Evolutionary conservation across 2,329 filamentous ascomycete genomes (phyloP).

Genomic region (Coniochaeta hoffmannii): DNA sequence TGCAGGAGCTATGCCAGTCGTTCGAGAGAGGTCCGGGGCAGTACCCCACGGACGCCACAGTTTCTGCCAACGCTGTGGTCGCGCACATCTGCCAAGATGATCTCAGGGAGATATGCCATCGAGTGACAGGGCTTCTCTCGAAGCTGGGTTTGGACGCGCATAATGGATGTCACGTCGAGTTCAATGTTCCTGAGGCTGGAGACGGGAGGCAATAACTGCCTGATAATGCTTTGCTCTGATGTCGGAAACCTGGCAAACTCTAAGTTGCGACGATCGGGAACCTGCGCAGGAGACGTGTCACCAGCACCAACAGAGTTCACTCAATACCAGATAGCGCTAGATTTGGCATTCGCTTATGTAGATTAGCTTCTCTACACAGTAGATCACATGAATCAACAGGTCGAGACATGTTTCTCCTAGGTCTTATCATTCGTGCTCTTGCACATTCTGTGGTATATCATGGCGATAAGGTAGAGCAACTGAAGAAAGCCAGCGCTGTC

Average conservation of each 20-base stretch:
- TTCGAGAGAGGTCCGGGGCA: not conserved
- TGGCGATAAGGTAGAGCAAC: not conserved
- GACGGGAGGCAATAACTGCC: not conserved
- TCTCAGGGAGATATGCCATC: not conserved
- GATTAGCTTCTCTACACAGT: not conserved
- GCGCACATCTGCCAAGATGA: not conserved
- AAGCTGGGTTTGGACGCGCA: not conserved
- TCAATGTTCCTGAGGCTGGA: not conserved
- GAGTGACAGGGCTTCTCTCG: not conserved
- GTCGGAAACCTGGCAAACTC: not conserved
- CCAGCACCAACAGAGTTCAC: not conserved
- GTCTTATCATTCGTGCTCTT: not conserved
- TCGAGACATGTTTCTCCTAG: not conserved
- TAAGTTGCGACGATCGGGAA: not conserved
- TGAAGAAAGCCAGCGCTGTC: not conserved
- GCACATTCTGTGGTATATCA: not conserved
- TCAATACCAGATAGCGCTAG: not conserved
- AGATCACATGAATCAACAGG: not conserved
- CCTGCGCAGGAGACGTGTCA: not conserved
- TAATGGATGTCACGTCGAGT: not conserved
- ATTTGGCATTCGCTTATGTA: not conserved
- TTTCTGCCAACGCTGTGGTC: not conserved
- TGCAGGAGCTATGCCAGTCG: not conserved
- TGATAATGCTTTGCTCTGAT: not conserved
- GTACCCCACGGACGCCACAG: not conserved